phyloP scores from a whole-genome alignment of 768 basidiomycete genomes.

The Krasilnikovozyma curviuscula region DNA sequence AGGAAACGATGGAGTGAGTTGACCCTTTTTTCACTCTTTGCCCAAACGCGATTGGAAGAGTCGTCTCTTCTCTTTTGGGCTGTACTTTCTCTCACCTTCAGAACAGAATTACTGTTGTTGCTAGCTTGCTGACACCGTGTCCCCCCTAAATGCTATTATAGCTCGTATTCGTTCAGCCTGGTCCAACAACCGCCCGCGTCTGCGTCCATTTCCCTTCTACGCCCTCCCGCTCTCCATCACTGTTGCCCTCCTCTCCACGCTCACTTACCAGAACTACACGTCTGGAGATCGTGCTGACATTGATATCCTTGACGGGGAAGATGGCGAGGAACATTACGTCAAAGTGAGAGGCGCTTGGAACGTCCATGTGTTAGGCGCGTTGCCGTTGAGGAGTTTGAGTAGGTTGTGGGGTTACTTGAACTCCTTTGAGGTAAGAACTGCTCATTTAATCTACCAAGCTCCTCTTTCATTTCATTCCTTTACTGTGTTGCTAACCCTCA shows the following conservation, averaged over 20 bases:
- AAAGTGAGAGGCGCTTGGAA: constrained; percentile 82
- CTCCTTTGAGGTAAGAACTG: constrained; percentile 41
- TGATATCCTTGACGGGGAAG: constrained; percentile 8
- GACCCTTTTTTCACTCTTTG: too few relatives aligned
- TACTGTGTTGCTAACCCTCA: too few relatives aligned
- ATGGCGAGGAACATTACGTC: constrained; percentile 37
- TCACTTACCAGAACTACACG: not conserved
- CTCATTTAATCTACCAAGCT: too few relatives aligned
- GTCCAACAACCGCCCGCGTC: constrained; percentile 1
- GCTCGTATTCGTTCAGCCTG: constrained; percentile 8
- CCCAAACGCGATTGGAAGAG: too few relatives aligned
- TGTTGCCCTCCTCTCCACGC: too few relatives aligned
- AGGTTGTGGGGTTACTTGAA: constrained; percentile 93
- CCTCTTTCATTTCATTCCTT: too few relatives aligned
- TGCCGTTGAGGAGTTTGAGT: constrained; percentile 87
- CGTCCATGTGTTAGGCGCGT: constrained; percentile 88
- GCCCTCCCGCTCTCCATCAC: too few relatives aligned
- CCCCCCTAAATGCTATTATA: not conserved
- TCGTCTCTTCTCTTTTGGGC: too few relatives aligned
- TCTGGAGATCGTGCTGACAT: constrained; percentile 24
- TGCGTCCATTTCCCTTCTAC: constrained; percentile 6
- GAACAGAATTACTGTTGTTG: not conserved
- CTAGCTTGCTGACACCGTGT: not conserved
- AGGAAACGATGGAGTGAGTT: too few relatives aligned
- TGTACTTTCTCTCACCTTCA: not conserved